Base-by-base conservation (phyloP, 1,139 yeast genomes). In the Sugiyamaella xylanicola region DNA sequence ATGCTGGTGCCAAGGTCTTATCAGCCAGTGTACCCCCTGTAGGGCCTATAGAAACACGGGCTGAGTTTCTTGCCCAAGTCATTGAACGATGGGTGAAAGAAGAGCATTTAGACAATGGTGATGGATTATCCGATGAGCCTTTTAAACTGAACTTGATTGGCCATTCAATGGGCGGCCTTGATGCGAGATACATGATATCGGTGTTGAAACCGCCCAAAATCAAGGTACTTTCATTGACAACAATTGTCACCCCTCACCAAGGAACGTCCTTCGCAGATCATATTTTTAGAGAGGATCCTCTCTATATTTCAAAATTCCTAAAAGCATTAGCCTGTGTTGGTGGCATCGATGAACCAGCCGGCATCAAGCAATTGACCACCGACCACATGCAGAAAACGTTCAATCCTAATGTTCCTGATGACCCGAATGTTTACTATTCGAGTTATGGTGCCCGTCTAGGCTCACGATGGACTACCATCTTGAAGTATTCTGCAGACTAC, bases 81-180 rank as follows among this genome's bases (percentile, higher is more conserved):
- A 78, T 90, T 2, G 74, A 78, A 42, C 65, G 67, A 7, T 75
- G 80, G 57, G 76, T 81, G 8, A 50, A 56, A n/a, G 50, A 55
- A 4, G 43, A 41, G 15, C 56, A 32, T 58, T 2, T 36, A 17
- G 57, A 51, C 15, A 53, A 55, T 8, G 52, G 58, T 13, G 57
- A 63, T 11, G 58, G 50, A 20, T 17, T 21, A n/a, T 21, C 27
- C 2, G 29, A 48, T 13, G 32, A 36, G 19, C 49, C 59, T 15
- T 48, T 56, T 22, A 57, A 57, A 15, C 47, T 91, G 15, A 91
- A 91, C 67, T 70, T 91, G 40, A 77, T 91, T 19, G 95, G 95
- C n/a, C 97, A 91, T 68, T 89, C 96, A 0, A 90, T 91, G 97
- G 97, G 97, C 7, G 97, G 97, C 0, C 73, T 91, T 42, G 97